Evolutionary conservation across 805 yeast species (phyloP), one percentile per base, ranked within the genome.

Genomic region (Nakazawaea wyomingensis): DNA sequence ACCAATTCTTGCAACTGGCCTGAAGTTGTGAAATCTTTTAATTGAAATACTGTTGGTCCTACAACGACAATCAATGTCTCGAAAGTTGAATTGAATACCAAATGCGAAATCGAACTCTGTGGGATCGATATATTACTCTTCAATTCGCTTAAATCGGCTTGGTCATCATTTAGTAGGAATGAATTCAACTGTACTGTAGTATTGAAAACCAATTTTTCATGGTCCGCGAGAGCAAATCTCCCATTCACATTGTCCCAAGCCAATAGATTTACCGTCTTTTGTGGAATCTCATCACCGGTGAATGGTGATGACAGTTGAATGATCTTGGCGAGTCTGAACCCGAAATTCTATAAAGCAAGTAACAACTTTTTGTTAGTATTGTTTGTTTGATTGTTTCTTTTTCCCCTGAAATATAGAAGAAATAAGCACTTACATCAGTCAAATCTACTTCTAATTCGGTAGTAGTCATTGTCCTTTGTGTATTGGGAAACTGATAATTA

Each of bases 151-250:
- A 51, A 33, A 5, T 50, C 50, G 16, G 45, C 47, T 5, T 51
- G 50, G 24, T 55, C 53, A 4, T 48, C 45, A n/a, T 60, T 46
- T 34, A 45, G n/a, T 17, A 39, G 14, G 18, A 17, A 56, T 11
- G 58, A 54, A 44, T 64, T 63, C 44, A 72, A 50, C 11, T 51
- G 49, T 26, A 56, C 55, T 18, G 70, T 50, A 2, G 51, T 46
- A 6, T 72, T 75, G 10, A 69, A 40, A 2, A 64, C 62, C 14
- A 71, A 50, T 30, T 53, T 53, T 4, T 49, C 50, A 4, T 62
- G 56, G 37, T 71, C 66, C 4, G 70, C 64, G 3, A 73, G 71
- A 1, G 67, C 69, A 50, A 61, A 65, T 10, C 64, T 32, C 1
- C 59, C 54, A 7, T 44, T 43, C 1, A 41, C 48, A 37, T 65